These are phyloP conservation scores for Xylaria nigripes DNA, from an alignment of 495 filamentous ascomycete genomes.

Conservation along the genomic window DNA sequence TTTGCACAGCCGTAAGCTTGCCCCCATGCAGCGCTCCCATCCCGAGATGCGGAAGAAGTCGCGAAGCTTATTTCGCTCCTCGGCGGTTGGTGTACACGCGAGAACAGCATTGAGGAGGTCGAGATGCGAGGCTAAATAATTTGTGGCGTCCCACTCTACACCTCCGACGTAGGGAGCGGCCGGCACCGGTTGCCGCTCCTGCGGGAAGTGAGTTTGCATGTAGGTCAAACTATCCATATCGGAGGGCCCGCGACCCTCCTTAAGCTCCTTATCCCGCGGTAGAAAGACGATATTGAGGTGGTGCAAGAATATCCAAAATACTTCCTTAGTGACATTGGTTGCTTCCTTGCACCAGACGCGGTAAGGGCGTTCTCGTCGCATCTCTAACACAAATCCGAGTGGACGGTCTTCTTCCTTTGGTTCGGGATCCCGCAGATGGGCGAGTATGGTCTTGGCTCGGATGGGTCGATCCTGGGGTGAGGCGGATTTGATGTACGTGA, in stretches of 20 bases:
- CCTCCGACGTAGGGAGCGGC: slow-evolving; percentile 95
- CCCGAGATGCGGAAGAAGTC: slow-evolving; percentile 71
- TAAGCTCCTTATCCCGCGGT: slow-evolving; percentile 29
- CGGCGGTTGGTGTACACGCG: slow-evolving; percentile 64
- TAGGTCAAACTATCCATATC: slow-evolving; percentile 39
- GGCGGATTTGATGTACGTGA: slow-evolving; percentile 67
- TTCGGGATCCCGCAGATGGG: slow-evolving; percentile 73
- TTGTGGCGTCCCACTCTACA: slow-evolving; percentile 98
- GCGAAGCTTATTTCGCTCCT: slow-evolving; percentile 72
- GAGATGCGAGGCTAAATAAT: slow-evolving; percentile 85
- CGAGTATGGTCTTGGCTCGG: slow-evolving; percentile 60
- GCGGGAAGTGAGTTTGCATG: slow-evolving; percentile 69
- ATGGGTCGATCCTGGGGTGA: slow-evolving; percentile 43
- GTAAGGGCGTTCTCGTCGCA: slow-evolving; percentile 81
- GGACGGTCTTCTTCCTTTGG: slow-evolving; percentile 66
- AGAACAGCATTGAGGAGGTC: slow-evolving; percentile 89
- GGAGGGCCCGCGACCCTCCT: slow-evolving; percentile 16
- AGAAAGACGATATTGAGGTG: slow-evolving; percentile 78
- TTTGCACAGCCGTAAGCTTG: slow-evolving; percentile 80
- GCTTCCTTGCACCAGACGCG: slow-evolving; percentile 91
- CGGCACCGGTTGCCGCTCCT: slow-evolving; percentile 80
- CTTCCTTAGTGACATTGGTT: slow-evolving; percentile 87
- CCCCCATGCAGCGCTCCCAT: slow-evolving; percentile 85
- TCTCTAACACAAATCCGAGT: slow-evolving; percentile 77
- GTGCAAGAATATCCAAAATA: slow-evolving; percentile 99